Evolutionary conservation across 208 protist genomes (phyloP).

Genomic region (Trypanosoma caninum): DNA sequence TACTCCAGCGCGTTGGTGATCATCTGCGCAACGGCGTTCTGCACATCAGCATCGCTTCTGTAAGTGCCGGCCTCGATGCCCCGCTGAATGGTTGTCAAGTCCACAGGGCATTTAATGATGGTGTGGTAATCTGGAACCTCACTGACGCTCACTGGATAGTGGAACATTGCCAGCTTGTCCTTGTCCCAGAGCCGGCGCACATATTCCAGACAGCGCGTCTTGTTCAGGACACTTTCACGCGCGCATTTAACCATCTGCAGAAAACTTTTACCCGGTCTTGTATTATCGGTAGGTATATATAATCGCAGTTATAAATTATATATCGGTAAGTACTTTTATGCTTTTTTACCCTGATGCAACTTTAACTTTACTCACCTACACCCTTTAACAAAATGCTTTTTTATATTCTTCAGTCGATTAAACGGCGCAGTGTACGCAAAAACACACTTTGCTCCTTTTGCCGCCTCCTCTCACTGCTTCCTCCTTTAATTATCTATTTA

Average conservation of each 20-base stretch:
- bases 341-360: no score
- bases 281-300: no score
- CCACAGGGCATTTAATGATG: constrained; percentile 62
- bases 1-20: constrained; percentile 85
- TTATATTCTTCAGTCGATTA: no score
- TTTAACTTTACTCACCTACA: no score
- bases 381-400: no score
- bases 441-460: no score
- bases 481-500: no score
- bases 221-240: constrained; percentile 36
- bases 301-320: no score
- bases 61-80: constrained; percentile 68
- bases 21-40: constrained; percentile 83
- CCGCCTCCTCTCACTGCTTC: no score
- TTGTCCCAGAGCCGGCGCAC: constrained; percentile 65
- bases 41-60: constrained; percentile 55
- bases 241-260: constrained; percentile 28
- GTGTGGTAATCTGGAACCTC: constrained; percentile 79
- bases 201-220: constrained; percentile 58
- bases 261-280: no score
- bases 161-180: constrained; percentile 85
- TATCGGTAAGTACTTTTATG: no score
- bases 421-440: no score
- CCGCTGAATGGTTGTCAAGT: constrained; percentile 71
- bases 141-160: constrained; percentile 73